These are phyloP conservation scores for Thymus quinquecostatus DNA, from an alignment of 257 asterid genomes.

Conservation along the genomic window DNA sequence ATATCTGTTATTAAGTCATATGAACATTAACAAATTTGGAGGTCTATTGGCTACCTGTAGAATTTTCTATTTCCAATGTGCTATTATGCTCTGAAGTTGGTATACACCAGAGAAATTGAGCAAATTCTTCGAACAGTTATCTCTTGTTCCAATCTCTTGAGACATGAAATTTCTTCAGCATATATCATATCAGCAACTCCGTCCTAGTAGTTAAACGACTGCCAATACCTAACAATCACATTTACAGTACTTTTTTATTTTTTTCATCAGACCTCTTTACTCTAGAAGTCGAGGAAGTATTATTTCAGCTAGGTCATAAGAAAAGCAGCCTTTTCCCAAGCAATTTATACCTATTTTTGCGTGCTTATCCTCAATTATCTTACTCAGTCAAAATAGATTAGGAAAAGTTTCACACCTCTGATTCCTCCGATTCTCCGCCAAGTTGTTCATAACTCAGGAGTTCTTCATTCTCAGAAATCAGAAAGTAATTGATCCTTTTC, in stretches of 20 bases:
- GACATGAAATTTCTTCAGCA: neutral
- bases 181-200: neutral
- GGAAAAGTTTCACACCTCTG: neutral
- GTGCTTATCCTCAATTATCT: conserved; percentile 5
- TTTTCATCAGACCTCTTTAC: conserved; percentile 1
- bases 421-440: neutral
- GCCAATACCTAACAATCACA: neutral
- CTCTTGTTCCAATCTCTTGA: conserved; percentile 3
- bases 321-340: neutral
- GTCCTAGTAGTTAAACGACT: neutral
- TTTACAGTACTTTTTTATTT: conserved; percentile 11
- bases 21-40: conserved; percentile 1
- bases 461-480: neutral
- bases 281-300: neutral
- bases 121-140: conserved; percentile 8
- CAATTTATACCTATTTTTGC: neutral
- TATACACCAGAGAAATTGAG: neutral
- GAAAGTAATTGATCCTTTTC: neutral
- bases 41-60: neutral
- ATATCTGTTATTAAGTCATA: neutral
- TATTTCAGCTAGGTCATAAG: neutral
- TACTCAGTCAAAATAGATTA: conserved; percentile 12
- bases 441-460: neutral
- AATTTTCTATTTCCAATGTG: neutral
- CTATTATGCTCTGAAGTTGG: neutral